Base-by-base conservation (phyloP, 129 eudicot genomes). In the Arctium minus region DNA sequence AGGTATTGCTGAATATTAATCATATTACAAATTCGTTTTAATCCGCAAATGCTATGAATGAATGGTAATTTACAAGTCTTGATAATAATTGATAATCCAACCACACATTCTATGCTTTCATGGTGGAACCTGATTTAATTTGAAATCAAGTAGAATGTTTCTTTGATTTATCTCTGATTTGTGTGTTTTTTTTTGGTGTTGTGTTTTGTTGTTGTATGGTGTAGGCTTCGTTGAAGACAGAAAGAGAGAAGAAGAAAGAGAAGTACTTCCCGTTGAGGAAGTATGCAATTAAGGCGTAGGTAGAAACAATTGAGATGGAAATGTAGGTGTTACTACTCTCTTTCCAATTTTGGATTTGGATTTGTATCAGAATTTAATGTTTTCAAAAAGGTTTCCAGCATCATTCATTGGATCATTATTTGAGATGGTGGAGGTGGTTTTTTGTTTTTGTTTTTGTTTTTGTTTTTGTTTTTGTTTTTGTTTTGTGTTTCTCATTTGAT, bases 151-250 rank as follows among this genome's bases (percentile, higher is more conserved):
- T 18, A 15, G 15, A 13, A 1, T 44, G 31, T 76, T 77, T 2
- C 72, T 3, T 77, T 17, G 36, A 12, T 36, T 30, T n/a, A 40
- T 36, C 8, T 75, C n/a, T 30, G 50, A 0, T 4, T 32, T 3
- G 15, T 50, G 3, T 5, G 3, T 44, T n/a, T 53, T 13, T 6
- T 12, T 6, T 29, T 31, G 18, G 0, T 31, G 62, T 30, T 42
- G 27, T 8, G 8, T 17, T 42, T 72, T 67, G 3, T 72, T 67
- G 3, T 73, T n/a, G 35, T n/a, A 18, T 40, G 38, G 70, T 64
- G n/a, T 76, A 89, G 92, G 87, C 75, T 4, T 89, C 90, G 0
- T 87, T 89, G 87, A 89, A 89, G 89, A 89, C 92, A 1, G 89
- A 89, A 39, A 71, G 92, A 2, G 87, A 89, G 85, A 87, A 85